A percentile compares a stretch with the other conserved stretches of the same genome.
Conservation (phyloP, 2,329 filamentous ascomycete genomes). For the Fusarium acutatum region DNA sequence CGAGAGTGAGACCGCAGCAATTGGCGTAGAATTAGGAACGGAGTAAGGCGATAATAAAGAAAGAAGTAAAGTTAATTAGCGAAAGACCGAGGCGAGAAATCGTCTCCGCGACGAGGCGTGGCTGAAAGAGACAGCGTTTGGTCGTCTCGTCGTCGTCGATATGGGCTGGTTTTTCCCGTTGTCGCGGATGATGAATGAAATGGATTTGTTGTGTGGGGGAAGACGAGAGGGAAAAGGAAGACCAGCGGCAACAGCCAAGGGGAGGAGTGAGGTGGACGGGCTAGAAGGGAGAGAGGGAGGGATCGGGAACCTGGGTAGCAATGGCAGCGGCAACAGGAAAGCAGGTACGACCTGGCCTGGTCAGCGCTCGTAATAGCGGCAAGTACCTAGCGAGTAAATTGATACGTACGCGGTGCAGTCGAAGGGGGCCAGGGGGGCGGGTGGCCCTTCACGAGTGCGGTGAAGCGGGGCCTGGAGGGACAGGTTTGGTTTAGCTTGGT, state of each 20-base stretch:
- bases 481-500: conserved; percentile 34
- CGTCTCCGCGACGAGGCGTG: conserved; percentile 41
- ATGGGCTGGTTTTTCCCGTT: conserved; percentile 23
- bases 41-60: conserved; percentile 25
- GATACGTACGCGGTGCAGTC: conserved; percentile 18
- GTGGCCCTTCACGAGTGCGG: conserved; percentile 21
- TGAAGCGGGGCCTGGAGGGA: conserved; percentile 22
- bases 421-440: conserved; percentile 15
- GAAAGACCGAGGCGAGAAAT: conserved; percentile 40
- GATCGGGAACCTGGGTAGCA: conserved; percentile 26
- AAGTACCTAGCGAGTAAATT: conserved; percentile 21
- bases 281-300: conserved; percentile 19
- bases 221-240: conserved; percentile 31
- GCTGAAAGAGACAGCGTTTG: conserved; percentile 28
- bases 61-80: conserved; percentile 31
- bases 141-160: conserved; percentile 40
- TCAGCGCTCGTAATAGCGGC: conserved; percentile 1
- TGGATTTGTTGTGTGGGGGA: conserved; percentile 35
- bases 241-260: conserved; percentile 19
- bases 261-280: conserved; percentile 19
- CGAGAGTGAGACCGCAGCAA: conserved; percentile 33
- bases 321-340: conserved; percentile 19
- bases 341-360: conserved; percentile 24
- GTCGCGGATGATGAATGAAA: conserved; percentile 38
- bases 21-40: conserved; percentile 30